phyloP scores from a whole-genome alignment of 768 basidiomycete species.

The Myochromella boudieri region DNA sequence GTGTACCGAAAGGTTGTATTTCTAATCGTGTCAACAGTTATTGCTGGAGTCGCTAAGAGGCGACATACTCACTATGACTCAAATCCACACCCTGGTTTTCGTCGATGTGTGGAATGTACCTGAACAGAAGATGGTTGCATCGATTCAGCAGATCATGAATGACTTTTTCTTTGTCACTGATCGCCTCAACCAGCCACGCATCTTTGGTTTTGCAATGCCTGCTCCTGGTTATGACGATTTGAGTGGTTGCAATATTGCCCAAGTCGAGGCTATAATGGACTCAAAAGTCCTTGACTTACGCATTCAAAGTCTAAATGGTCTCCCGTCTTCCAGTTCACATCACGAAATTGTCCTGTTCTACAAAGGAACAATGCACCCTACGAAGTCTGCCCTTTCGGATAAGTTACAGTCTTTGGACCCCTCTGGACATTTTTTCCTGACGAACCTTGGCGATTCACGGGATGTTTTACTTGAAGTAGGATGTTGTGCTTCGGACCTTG shows the following conservation, averaged over 20 bases:
- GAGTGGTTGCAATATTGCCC: constrained; percentile 31
- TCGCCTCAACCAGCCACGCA: constrained; percentile 36
- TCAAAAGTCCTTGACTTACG: constrained; percentile 37
- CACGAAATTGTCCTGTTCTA: constrained; percentile 57
- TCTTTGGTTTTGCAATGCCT: constrained; percentile 41
- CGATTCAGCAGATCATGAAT: constrained; percentile 44
- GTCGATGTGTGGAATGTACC: constrained; percentile 33
- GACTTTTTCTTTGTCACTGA: constrained; percentile 42
- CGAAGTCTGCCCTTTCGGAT: constrained; percentile 42
- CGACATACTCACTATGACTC: constrained; percentile 39
- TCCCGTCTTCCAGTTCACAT: constrained; percentile 38
- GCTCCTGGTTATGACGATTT: constrained; percentile 23
- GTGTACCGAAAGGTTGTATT: too few relatives aligned
- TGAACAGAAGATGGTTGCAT: constrained; percentile 32
- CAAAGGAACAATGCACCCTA: constrained; percentile 33
- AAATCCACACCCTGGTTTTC: constrained; percentile 45
- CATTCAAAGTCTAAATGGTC: constrained; percentile 28
- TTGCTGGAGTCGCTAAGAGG: constrained; percentile 33
- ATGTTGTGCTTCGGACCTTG: constrained; percentile 64
- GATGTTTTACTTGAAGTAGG: constrained; percentile 56
- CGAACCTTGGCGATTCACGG: constrained; percentile 47
- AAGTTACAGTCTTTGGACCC: constrained; percentile 47
- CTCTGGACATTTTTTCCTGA: constrained; percentile 33
- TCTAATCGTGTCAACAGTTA: not conserved
- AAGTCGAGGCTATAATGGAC: constrained; percentile 39